phyloP scores from a whole-genome alignment of 768 basidiomycete species.

The Lentinula lateritia region DNA sequence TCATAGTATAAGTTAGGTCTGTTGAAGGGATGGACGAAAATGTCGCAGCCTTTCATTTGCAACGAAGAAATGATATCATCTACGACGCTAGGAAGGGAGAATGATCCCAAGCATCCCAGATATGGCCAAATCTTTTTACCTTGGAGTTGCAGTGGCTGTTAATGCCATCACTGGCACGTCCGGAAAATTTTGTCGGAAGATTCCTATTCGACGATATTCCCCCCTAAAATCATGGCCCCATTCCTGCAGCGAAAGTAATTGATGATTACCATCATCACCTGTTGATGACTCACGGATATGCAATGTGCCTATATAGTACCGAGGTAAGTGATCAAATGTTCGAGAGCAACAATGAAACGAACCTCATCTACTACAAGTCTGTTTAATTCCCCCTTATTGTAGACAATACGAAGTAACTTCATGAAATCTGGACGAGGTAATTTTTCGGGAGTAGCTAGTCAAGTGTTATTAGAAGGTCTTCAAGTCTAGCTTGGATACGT shows the following conservation, averaged over 20 bases:
- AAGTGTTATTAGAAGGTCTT: background rate
- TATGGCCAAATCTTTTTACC: constrained; percentile 30
- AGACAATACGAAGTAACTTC: constrained; percentile 40
- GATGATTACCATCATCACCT: background rate
- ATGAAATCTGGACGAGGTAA: constrained; percentile 52
- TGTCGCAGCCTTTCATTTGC: constrained; percentile 46
- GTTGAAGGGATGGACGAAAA: constrained; percentile 78
- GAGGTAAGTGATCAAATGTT: constrained; percentile 1
- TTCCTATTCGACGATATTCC: constrained; percentile 68
- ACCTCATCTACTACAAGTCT: constrained; percentile 83
- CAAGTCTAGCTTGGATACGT: constrained; percentile 12
- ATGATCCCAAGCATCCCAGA: background rate
- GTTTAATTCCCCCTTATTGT: constrained; percentile 56
- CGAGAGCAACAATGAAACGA: constrained; percentile 8
- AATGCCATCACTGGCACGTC: constrained; percentile 83
- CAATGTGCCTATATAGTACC: constrained; percentile 59
- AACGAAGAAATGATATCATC: constrained; percentile 66
- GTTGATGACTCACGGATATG: constrained; percentile 53
- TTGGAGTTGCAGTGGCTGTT: constrained; percentile 75
- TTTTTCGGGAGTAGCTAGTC: constrained; percentile 72
- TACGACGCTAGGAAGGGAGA: constrained; percentile 49
- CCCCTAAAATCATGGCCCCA: constrained; percentile 81
- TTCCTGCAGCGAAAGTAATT: constrained; percentile 40
- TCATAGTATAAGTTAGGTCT: constrained; percentile 79
- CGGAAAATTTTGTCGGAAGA: constrained; percentile 60